These are phyloP conservation scores for Hyaloscypha hepaticicola DNA, from an alignment of 495 filamentous ascomycete species.

Conservation along the genomic window DNA sequence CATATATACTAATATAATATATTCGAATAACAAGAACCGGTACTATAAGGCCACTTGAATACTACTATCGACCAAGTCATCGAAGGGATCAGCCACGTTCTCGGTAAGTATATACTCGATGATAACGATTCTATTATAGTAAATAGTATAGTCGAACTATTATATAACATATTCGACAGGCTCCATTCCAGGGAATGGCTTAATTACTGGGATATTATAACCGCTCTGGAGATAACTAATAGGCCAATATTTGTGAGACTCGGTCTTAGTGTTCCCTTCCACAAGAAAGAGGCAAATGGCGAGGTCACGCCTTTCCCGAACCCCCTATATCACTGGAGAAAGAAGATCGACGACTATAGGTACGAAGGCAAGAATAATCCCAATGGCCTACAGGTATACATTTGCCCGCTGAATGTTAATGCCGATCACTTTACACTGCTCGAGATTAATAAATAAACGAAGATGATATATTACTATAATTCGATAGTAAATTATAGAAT, in stretches of 20 bases:
- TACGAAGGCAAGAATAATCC: slow-evolving; percentile 20
- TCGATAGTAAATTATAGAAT: slow-evolving; percentile 26
- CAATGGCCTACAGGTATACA: slow-evolving; percentile 17
- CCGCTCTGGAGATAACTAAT: slow-evolving; percentile 26
- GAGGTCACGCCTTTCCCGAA: slow-evolving; percentile 23
- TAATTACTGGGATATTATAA: slow-evolving; percentile 23
- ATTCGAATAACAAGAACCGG: slow-evolving; percentile 17
- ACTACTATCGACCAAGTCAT: slow-evolving; percentile 15
- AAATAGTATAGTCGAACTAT: slow-evolving; percentile 22
- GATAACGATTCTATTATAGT: slow-evolving; percentile 22
- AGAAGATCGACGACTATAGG: slow-evolving; percentile 24
- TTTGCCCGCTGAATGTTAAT: slow-evolving; percentile 28
- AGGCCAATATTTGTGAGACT: slow-evolving; percentile 22
- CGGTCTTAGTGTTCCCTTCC: slow-evolving; percentile 18
- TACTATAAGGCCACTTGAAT: slow-evolving; percentile 19
- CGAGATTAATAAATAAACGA: slow-evolving; percentile 29
- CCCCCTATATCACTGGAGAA: slow-evolving; percentile 22
- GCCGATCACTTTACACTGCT: slow-evolving; percentile 29
- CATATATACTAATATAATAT: slow-evolving; percentile 12
- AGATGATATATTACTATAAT: slow-evolving; percentile 31
- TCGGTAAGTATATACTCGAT: slow-evolving; percentile 16
- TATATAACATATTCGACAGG: slow-evolving; percentile 22
- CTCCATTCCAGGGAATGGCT: slow-evolving; percentile 19
- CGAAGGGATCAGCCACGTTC: slow-evolving; percentile 22
- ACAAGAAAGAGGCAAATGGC: slow-evolving; percentile 22